Evolutionary conservation across 306 rosid genomes (phyloP), one percentile per base, ranked within the genome.

Genomic region (Cucurbita maxima): DNA sequence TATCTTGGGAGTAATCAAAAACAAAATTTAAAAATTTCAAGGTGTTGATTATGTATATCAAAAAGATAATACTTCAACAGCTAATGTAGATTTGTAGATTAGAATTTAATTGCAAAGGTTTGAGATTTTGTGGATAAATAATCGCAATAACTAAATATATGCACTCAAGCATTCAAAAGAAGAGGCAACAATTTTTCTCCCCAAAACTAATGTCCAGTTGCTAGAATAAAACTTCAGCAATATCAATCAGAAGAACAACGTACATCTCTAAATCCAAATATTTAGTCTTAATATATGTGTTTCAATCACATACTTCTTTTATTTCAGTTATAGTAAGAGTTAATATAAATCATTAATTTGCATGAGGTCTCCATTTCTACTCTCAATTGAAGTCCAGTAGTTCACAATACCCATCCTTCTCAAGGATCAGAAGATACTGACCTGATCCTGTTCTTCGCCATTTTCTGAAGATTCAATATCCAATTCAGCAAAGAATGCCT

Each of bases 401-500:
- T 37, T 62, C 14, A 15, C 14, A 16, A 62, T 62, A 40, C n/a
- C 47, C 71, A 64, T 18, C 71, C 34, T 43, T 18, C 57, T 68
- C 38, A 25, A 52, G 47, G 47, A 70, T 30, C 58, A 51, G 34
- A 70, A 77, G 75, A 79, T 76, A 79, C 86, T 76, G 79, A 94
- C 99, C 97, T 81, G 76, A 73, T 72, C 87, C 72, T 71, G 83
- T 51, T 72, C 90, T 58, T 72, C 91, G 72, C 73, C 7, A 38
- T 36, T 74, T 68, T 81, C 96, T 62, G 90, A 74, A 7, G 82
- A 67, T 82, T 88, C 99, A 2, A 94, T 81, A 11, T 94, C 99
- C 88, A 94, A 78, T 83, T 94, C 99, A 68, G 99, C 91, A 85
- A 94, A 94, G 91, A 94, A 94, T 34, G 99, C 99, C 91, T 94